Evolutionary conservation across 148 eudicot genomes (phyloP).

Genomic region (Spergularia bocconei): DNA sequence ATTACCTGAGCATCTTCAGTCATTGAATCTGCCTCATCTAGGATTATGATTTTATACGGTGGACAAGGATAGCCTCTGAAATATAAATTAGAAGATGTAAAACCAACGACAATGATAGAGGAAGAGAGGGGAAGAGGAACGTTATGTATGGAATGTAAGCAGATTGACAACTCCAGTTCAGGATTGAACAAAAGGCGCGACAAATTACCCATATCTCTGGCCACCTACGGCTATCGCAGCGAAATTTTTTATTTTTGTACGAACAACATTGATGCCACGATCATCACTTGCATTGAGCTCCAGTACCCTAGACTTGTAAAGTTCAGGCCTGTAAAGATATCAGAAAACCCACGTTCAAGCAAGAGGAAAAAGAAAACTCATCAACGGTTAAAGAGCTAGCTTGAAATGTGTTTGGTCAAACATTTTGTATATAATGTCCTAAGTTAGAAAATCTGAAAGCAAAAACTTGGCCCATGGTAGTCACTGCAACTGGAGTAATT

Average conservation of each 20-base stretch:
- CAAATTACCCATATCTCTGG: conserved; percentile 56
- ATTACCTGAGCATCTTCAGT: conserved; percentile 97
- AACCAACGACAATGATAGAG: background rate
- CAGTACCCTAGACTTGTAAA: conserved; percentile 87
- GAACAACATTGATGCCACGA: conserved; percentile 96
- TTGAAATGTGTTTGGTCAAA: background rate
- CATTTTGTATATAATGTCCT: background rate
- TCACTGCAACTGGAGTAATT: background rate
- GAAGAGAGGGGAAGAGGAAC: background rate
- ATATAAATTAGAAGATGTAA: background rate
- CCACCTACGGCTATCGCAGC: conserved; percentile 94
- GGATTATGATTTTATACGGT: conserved; percentile 83
- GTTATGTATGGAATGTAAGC: background rate
- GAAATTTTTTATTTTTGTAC: conserved; percentile 86
- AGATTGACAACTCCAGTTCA: conserved; percentile 15
- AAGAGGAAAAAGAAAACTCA: background rate
- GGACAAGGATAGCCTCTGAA: conserved; percentile 90
- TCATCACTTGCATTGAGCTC: conserved; percentile 99
- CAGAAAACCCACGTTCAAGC: conserved; percentile 10
- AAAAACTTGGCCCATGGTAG: background rate
- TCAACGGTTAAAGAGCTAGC: background rate
- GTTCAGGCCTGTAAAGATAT: conserved; percentile 66
- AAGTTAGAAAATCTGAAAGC: background rate
- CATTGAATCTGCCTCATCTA: conserved; percentile 99
- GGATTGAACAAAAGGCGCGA: conserved; percentile 13